These are phyloP conservation scores for Paxillus involutus DNA, from an alignment of 768 basidiomycete species.

Conservation along the genomic window DNA sequence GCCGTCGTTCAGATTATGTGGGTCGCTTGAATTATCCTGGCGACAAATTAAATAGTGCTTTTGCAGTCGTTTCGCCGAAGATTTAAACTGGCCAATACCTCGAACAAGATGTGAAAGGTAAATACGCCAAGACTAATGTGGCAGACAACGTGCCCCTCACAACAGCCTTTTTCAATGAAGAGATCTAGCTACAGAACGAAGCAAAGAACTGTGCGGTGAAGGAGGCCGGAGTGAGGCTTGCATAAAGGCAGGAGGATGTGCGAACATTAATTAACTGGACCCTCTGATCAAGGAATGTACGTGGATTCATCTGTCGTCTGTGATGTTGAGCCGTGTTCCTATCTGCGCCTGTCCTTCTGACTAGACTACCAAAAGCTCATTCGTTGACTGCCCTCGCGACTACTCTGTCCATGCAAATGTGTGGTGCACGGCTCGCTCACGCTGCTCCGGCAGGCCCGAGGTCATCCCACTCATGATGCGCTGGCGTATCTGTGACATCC, in stretches of 20 bases:
- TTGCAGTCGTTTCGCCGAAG: conserved; percentile 70
- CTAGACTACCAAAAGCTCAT: conserved; percentile 63
- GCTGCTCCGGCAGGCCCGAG: conserved; percentile 68
- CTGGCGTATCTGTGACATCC: conserved; percentile 69
- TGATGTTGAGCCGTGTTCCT: neutral
- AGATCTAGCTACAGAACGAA: conserved; percentile 56
- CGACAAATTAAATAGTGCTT: conserved; percentile 1
- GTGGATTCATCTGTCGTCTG: neutral
- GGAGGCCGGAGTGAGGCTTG: conserved; percentile 58
- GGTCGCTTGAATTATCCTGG: neutral
- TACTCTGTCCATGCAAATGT: conserved; percentile 69
- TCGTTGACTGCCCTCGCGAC: conserved; percentile 53
- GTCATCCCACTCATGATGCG: conserved; percentile 75
- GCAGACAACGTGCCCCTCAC: conserved; percentile 83
- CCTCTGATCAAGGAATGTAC: conserved; percentile 71
- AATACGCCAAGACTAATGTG: conserved; percentile 84
- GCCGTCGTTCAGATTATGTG: conserved; percentile 63
- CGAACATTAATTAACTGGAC: conserved; percentile 55
- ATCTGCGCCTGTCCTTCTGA: neutral
- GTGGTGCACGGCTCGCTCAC: conserved; percentile 81
- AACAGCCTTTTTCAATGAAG: conserved; percentile 77
- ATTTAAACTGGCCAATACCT: conserved; percentile 82
- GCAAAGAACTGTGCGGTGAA: conserved; percentile 72
- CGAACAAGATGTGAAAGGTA: conserved; percentile 88
- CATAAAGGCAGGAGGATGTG: conserved; percentile 62